Conservation (phyloP, 2,329 filamentous ascomycete genomes). For the Pleurostoma richardsiae region DNA sequence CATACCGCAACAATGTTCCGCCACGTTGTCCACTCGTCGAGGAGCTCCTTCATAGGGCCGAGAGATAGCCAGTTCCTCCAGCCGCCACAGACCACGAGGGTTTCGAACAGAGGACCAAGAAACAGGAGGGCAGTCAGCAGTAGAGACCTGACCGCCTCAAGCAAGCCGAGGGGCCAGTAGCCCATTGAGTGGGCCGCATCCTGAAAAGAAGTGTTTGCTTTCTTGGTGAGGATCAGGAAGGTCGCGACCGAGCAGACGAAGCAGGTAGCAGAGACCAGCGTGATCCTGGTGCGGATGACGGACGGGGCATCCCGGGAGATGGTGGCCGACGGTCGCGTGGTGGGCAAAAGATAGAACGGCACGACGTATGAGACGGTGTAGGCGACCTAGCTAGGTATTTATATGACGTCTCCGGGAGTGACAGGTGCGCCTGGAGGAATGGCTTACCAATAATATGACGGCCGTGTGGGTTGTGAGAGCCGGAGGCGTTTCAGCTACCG, state of each 20-base stretch:
- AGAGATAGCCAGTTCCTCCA: constrained; percentile 62
- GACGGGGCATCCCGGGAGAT: constrained; percentile 83
- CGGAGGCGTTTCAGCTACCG: constrained; percentile 24
- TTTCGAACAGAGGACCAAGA: constrained; percentile 77
- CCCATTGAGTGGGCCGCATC: constrained; percentile 67
- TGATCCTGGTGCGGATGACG: constrained; percentile 81
- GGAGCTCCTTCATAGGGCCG: constrained; percentile 50
- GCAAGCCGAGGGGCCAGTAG: constrained; percentile 68
- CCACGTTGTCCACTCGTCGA: constrained; percentile 75
- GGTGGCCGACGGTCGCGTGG: constrained; percentile 72
- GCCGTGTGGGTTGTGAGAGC: constrained; percentile 33
- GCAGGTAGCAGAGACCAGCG: constrained; percentile 74
- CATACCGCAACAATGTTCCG: constrained; percentile 81
- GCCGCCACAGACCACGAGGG: constrained; percentile 64
- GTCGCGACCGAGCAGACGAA: constrained; percentile 62
- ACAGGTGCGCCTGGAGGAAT: neutral
- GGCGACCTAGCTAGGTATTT: constrained; percentile 46
- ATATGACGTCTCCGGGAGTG: neutral
- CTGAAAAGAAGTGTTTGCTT: constrained; percentile 41
- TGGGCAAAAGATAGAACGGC: constrained; percentile 79
- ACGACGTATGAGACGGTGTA: constrained; percentile 89
- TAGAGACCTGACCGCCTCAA: constrained; percentile 60
- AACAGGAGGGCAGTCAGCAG: constrained; percentile 75
- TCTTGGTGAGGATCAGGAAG: constrained; percentile 56
- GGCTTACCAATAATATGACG: constrained; percentile 27